phyloP scores from a whole-genome alignment of 495 filamentous ascomycete species.

The Lepraria neglecta region DNA sequence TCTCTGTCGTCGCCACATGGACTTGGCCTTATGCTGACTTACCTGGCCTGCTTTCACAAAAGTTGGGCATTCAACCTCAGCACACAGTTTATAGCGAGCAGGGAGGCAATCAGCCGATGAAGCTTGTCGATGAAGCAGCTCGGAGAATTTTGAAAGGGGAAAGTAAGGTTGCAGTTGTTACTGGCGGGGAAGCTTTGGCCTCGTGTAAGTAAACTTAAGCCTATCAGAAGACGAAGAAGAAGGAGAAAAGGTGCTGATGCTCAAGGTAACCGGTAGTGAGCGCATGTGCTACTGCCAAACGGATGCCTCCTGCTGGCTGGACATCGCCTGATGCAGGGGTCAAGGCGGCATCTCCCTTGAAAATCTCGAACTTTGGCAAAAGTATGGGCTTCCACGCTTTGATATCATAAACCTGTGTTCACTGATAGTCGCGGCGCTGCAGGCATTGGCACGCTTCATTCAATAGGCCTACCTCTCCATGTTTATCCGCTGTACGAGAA shows the following conservation, averaged over 20 bases:
- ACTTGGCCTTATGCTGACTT: conserved; percentile 52
- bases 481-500: conserved; percentile 52
- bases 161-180: conserved; percentile 45
- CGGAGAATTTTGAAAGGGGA: conserved; percentile 41
- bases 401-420: neutral
- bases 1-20: conserved; percentile 51
- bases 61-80: conserved; percentile 36
- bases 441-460: conserved; percentile 41
- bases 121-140: conserved; percentile 52
- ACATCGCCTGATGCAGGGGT: neutral
- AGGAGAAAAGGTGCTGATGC: neutral
- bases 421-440: conserved; percentile 36
- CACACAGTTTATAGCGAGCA: conserved; percentile 44
- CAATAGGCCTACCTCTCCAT: conserved; percentile 47
- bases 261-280: neutral
- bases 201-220: conserved; percentile 34
- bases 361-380: neutral
- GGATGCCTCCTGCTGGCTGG: conserved; percentile 13
- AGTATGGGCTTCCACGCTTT: neutral
- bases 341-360: conserved; percentile 2
- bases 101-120: conserved; percentile 49
- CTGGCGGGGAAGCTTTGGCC: conserved; percentile 51
- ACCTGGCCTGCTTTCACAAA: conserved; percentile 39
- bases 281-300: neutral
- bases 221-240: neutral